Evolutionary conservation across 176 grass and related monocot genomes (phyloP), one percentile per base, ranked within the genome.

Genomic region (Thinopyrum elongatum): DNA sequence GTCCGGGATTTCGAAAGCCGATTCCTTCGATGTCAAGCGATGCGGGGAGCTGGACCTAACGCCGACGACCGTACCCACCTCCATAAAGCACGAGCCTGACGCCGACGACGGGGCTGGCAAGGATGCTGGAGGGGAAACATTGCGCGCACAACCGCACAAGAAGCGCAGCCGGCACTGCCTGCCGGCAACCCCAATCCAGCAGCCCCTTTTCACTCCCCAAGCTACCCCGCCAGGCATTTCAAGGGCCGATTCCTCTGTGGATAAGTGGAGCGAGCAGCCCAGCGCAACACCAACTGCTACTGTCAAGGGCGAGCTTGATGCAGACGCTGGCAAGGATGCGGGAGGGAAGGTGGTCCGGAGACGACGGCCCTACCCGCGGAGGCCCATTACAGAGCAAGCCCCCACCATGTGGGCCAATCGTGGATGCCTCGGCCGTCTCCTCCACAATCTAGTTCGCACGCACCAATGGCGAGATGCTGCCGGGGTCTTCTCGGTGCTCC

Each of bases 391-490:
- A 13, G 72, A 35, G 8, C 42, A 70, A 34, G 33, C 28, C 64
- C 64, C 85, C 10, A 78, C 29, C 7, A 67, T 85, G 15, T 80
- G 81, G 71, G 77, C 69, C 7, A 88, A 94, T 79, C 83, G 87
- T 39, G 42, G 76, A 13, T 85, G 85, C 8, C 86, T 94, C 13
- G 62, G 49, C 3, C 41, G 49, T 5, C 80, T 92, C 60, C 82
- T 94, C 31, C 33, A 80, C 15, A 63, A 62, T 17, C 90, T 92
- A 44, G 27, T 42, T 17, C 64, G 90, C 27, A 58, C 74, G 8
- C 87, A 92, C 68, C 65, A 23, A 19, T 94, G 93, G 93, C 65
- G 30, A 21, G 93, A 94, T 6, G 87, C 93, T 3, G 88, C 90
- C 13, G 65, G 85, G 5, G 85, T 88, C 51, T 53, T 90, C 68